Evolutionary conservation across 805 yeast species (phyloP).

Genomic region (Wickerhamomyces kurtzmanii): DNA sequence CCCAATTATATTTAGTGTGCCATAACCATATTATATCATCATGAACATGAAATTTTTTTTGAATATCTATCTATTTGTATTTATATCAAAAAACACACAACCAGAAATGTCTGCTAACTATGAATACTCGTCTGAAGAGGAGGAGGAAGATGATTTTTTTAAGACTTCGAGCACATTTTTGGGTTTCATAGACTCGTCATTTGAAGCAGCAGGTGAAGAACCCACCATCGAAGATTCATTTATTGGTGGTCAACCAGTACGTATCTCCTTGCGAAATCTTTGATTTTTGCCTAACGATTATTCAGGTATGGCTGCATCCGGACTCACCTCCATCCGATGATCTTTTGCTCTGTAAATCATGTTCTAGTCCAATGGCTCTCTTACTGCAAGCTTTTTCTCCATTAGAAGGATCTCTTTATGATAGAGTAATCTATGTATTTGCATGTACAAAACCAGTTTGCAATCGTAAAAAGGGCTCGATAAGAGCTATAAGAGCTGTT

Average conservation of each 20-base stretch:
- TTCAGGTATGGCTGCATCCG: conserved; percentile 49
- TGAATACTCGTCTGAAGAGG: conserved; percentile 47
- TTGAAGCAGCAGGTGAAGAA: conserved; percentile 31
- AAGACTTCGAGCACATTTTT: conserved; percentile 33
- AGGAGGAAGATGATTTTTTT: conserved; percentile 16
- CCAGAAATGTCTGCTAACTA: conserved; percentile 8
- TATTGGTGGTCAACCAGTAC: conserved; percentile 64
- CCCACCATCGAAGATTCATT: conserved; percentile 58
- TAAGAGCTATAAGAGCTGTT: conserved; percentile 73
- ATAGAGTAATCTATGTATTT: conserved; percentile 73
- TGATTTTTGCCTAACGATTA: neutral
- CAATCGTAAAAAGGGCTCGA: conserved; percentile 56
- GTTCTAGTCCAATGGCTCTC: conserved; percentile 53
- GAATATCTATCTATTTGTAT: no score
- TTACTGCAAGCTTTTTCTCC: conserved; percentile 79
- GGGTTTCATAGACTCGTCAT: conserved; percentile 60
- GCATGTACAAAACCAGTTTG: conserved; percentile 60
- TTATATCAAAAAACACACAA: no score
- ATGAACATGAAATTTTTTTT: no score
- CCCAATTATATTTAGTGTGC: no score
- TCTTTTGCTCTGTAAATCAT: conserved; percentile 53
- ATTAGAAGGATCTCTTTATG: conserved; percentile 60
- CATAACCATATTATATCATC: no score
- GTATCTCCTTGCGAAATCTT: conserved; percentile 3
- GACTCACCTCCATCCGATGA: conserved; percentile 46